Evolutionary conservation across 2,329 filamentous ascomycete genomes (phyloP).

Genomic region (Tetracladium maxilliforme): DNA sequence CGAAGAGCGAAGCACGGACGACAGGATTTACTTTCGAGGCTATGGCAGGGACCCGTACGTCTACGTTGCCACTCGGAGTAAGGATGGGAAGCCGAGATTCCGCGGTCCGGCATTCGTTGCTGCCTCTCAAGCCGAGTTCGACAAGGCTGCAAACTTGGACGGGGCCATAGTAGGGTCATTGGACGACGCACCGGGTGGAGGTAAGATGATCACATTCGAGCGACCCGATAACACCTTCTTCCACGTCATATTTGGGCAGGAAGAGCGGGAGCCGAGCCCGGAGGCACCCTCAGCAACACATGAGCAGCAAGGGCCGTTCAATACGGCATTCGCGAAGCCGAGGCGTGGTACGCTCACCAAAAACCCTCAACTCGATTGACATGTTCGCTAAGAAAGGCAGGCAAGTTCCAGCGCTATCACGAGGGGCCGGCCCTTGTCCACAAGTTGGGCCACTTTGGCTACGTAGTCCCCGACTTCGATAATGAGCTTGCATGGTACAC

Average conservation of each 20-base stretch:
- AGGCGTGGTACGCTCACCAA: too few species aligned
- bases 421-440: constrained; percentile 14
- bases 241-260: too few species aligned
- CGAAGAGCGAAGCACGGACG: constrained; percentile 6
- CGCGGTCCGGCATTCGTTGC: constrained; percentile 4
- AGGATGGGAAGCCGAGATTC: constrained; percentile 2
- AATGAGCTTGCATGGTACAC: constrained; percentile 20
- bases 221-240: too few species aligned
- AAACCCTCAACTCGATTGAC: too few species aligned
- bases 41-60: constrained; percentile 5
- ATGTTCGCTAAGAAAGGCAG: constrained; percentile 4
- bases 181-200: constrained; percentile 2
- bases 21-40: constrained; percentile 5
- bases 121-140: constrained; percentile 4
- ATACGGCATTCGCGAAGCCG: too few species aligned
- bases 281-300: too few species aligned
- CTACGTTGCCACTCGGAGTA: constrained; percentile 4
- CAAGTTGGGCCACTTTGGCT: constrained; percentile 24
- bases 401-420: constrained; percentile 17
- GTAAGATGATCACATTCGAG: constrained; percentile 2
- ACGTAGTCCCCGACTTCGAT: constrained; percentile 16
- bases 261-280: too few species aligned
- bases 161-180: not conserved
- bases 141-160: constrained; percentile 2
- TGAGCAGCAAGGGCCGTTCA: too few species aligned